Conservation (phyloP, 352 stramenopile species). For the Globisporangium megalacanthum region DNA sequence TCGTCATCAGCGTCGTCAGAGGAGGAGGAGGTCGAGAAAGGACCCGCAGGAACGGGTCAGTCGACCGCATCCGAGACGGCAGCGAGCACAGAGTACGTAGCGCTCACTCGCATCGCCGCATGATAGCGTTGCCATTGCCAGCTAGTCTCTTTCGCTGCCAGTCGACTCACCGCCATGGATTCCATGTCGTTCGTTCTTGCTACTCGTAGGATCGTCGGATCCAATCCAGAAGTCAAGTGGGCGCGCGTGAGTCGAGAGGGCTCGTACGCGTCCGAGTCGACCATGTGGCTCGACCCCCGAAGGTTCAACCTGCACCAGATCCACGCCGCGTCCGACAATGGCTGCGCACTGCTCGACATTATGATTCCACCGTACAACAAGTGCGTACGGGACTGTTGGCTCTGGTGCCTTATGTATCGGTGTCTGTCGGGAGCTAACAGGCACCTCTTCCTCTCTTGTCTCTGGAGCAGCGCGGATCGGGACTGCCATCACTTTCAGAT, state of each 20-base stretch:
- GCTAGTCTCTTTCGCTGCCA: neutral
- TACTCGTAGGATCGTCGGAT: slow-evolving; percentile 25
- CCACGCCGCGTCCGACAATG: slow-evolving; percentile 59
- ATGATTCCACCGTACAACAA: slow-evolving; percentile 88
- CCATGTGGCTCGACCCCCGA: slow-evolving; percentile 77
- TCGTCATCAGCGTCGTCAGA: slow-evolving; percentile 15
- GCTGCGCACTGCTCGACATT: slow-evolving; percentile 75
- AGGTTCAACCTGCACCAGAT: slow-evolving; percentile 83
- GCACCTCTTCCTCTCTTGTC: slow-evolving; percentile 3
- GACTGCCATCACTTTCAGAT: slow-evolving; percentile 79
- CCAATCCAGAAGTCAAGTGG: slow-evolving; percentile 46
- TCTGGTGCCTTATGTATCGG: neutral
- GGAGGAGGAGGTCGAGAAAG: slow-evolving; percentile 20
- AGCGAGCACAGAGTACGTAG: slow-evolving; percentile 27
- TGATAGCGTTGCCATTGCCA: too few species aligned
- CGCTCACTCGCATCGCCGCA: too few species aligned
- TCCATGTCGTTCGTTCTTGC: too few species aligned
- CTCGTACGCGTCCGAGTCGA: slow-evolving; percentile 47
- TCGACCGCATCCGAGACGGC: neutral
- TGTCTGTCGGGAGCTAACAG: slow-evolving; percentile 1
- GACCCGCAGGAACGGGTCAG: slow-evolving; percentile 1
- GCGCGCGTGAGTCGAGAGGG: slow-evolving; percentile 56
- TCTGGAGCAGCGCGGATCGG: slow-evolving; percentile 43
- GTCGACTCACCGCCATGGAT: too few species aligned
- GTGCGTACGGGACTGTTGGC: slow-evolving; percentile 27